Evolutionary conservation across 495 filamentous ascomycete species (phyloP), one percentile per base, ranked within the genome.

Genomic region (Tetracladium marchalianum): DNA sequence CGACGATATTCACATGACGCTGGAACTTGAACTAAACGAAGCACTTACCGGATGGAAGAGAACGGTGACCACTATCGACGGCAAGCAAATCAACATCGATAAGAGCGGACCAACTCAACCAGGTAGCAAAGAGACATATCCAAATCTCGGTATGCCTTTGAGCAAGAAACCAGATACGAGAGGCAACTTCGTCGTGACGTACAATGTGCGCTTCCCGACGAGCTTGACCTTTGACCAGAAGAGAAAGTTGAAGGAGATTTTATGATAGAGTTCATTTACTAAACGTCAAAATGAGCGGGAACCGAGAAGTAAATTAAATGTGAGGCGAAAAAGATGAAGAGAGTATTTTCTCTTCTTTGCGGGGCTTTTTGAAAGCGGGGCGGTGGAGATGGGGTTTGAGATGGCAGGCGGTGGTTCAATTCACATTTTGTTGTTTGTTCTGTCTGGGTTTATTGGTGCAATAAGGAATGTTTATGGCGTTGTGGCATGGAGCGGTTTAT

Each of bases 41-140:
- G 87, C 92, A n/a, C 69, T 98, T 17, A 95, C 90, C 0, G 92
- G 92, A 45, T 98, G 92, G 92, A 77, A 80, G 50, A 80, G 85
- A 31, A 90, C 85, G 33, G 74, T 98, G 13, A 78, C 77, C n/a
- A 98, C 93, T 9, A 96, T 98, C 48, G 92, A 97, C 56, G 84
- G 84, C 50, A 90, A 88, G 59, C 80, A 84, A 47, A 64, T 97
- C 47, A 73, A 68, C 27, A 75, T 97, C 46, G 71, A 78, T 4
- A 85, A 84, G 56, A 67, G 75, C 10, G 90, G 90, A 0, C 90
- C 90, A 0, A 97, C 90, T 5, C 78, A 81, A 41, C 87, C 90
- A 0, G 87, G 85, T 13, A 79, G 75, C 54, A 75, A 77, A 44
- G 89, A 95, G 51, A 68, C 68, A n/a, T 98, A 83, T 53, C 92